Base-by-base conservation (phyloP, 2,329 filamentous ascomycete genomes). In the Helminthosporium solani region DNA sequence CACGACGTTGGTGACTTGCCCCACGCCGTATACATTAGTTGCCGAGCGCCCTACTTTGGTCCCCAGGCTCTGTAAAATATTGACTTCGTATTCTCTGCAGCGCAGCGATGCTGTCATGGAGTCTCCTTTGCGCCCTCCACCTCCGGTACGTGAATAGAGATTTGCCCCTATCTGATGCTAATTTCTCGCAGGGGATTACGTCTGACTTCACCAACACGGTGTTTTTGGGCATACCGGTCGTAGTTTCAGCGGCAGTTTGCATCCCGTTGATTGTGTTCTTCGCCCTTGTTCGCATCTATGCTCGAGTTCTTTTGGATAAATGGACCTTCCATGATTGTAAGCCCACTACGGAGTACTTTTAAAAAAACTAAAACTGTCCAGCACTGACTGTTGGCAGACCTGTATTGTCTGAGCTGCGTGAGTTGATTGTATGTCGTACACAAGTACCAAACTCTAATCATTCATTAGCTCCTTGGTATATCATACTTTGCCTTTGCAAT, bases 301-400 rank as follows among this genome's bases (percentile, higher is more conserved):
- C 52, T 7, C 47, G 41, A 7, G 16, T 28, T 5, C 42, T 58
- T 21, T 34, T 50, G 28, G 51, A 40, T 15, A 54, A 49, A 42
- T 56, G 53, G 54, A 54, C 28, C 12, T 37, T 56, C n/a, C 39
- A 53, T 33, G 57, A 60, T 30, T 58, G 57, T 60, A 40, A 42
- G 55, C 46, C 16, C 23, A 25, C 23, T 15, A 18, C 14, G 5
- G 7, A 4, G 9, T 7, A 7, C 16, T 7, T 31, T n/a, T n/a
- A n/a, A n/a, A n/a, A n/a, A n/a, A n/a, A n/a, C n/a, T n/a, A n/a
- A n/a, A n/a, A n/a, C n/a, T n/a, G n/a, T n/a, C n/a, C n/a, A n/a
- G n/a, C 15, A 18, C 47, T 46, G 16, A 51, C 37, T 43, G 12
- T 42, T 19, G 2, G 19, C 19, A 60, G 54, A 53, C 31, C 30